Conservation (phyloP, 2,329 filamentous ascomycete genomes). For the Apiospora rasikravindrae region DNA sequence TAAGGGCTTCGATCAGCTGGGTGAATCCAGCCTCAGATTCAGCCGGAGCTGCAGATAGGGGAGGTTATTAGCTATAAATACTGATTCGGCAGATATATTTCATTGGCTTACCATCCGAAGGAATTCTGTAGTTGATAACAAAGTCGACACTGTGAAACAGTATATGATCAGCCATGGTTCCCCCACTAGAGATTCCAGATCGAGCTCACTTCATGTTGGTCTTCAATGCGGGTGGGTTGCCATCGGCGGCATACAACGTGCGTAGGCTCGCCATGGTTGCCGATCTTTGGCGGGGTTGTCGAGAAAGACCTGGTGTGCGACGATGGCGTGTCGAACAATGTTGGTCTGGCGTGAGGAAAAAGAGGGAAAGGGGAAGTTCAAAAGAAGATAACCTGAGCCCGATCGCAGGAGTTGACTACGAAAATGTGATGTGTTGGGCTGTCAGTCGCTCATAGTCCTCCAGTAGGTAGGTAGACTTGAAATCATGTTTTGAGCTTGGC, state of each 20-base stretch:
- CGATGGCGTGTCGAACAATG: not conserved
- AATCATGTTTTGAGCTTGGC: conserved; percentile 15
- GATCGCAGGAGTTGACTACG: not conserved
- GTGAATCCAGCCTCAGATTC: conserved; percentile 78
- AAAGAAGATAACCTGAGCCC: not conserved
- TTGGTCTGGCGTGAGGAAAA: not conserved
- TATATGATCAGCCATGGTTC: conserved; percentile 20
- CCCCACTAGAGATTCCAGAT: not conserved
- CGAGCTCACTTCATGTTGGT: conserved; percentile 33
- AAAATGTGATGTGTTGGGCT: conserved; percentile 5
- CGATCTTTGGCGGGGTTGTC: not conserved
- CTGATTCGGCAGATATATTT: not conserved
- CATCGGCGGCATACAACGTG: conserved; percentile 34
- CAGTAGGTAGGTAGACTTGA: not conserved
- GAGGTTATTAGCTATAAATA: not conserved
- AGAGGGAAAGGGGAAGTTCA: not conserved
- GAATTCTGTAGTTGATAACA: conserved; percentile 80
- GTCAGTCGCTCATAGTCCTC: not conserved
- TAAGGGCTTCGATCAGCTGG: conserved; percentile 76
- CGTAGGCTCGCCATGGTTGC: conserved; percentile 35
- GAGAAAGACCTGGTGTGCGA: not conserved
- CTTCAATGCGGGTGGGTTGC: conserved; percentile 34
- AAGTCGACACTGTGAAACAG: conserved; percentile 73
- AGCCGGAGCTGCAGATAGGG: conserved; percentile 58
- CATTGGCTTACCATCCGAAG: conserved; percentile 61